Base-by-base conservation (phyloP, 2,329 filamentous ascomycete species). In the Cercospora sp. region DNA sequence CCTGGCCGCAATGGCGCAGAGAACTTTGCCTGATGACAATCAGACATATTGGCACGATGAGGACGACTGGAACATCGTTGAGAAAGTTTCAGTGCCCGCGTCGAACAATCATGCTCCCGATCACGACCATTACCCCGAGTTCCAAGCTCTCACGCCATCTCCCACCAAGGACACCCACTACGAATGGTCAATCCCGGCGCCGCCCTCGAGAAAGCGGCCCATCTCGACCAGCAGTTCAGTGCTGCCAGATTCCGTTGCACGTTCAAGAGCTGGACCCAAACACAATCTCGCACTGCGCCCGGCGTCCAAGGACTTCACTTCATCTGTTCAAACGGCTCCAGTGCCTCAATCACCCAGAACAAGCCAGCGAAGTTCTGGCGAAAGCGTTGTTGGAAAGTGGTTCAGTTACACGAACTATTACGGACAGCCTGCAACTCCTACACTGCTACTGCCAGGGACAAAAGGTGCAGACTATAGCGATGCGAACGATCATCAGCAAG, bases 161-260 rank as follows among this genome's bases (percentile, higher is more conserved):
- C 45, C 45, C 45, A 51, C 45, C 20, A 51, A 51, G 20, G 20
- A 51, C 18, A 23, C 45, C 1, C 18, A 26, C 3, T 13, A 9
- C 20, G 45, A 51, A 51, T 51, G 45, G 45, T 5, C 45, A 6
- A 23, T 63, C 18, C 45, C n/a, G 26, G 16, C 33, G 48, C 23
- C 23, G 10, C 18, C 57, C 16, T 13, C 55, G 1, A 58, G n/a
- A 9, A 67, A 63, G 60, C 45, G 60, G 4, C 65, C 65, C 4
- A 67, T 67, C 26, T 67, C 65, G 5, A 63, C 57, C 18, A 63
- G 51, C 33, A 67, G 65, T 40, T 51, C 53, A 30, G 36, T 67
- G 9, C 60, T 62, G 8, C 59, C 65, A 8, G 48, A 63, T 31
- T 67, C 65, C n/a, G 18, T 63, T 7, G 26, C 53, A n/a, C 59